Conservation (phyloP, 2,329 filamentous ascomycete species). For the Penicillium griseofulvum region DNA sequence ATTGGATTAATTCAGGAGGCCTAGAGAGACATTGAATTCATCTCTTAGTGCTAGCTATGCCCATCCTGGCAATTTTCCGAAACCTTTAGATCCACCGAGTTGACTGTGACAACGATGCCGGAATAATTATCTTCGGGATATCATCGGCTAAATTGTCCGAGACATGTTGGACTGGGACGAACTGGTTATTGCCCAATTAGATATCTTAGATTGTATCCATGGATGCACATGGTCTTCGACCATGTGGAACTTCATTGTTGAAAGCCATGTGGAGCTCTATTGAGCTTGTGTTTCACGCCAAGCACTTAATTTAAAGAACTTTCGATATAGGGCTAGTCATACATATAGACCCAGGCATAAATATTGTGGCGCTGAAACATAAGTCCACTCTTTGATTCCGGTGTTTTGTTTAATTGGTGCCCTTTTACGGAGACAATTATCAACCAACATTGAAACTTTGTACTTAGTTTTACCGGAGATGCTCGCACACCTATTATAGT, state of each 20-base stretch:
- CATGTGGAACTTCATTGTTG: too few relatives aligned
- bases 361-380: background rate
- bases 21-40: background rate
- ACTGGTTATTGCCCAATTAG: background rate
- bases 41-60: background rate
- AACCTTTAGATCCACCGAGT: background rate
- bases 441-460: too few relatives aligned
- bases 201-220: background rate
- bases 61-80: conserved; percentile 1
- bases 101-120: too few relatives aligned
- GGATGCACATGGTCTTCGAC: background rate
- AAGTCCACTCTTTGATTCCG: background rate
- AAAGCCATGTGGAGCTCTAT: background rate
- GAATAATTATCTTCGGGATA: background rate
- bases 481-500: too few relatives aligned
- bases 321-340: background rate
- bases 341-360: background rate
- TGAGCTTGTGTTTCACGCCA: conserved; percentile 8
- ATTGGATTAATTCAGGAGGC: background rate
- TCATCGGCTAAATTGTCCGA: background rate
- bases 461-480: too few relatives aligned
- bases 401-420: background rate
- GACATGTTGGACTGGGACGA: background rate
- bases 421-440: too few relatives aligned
- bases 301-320: background rate